A percentile compares a stretch with the other conserved stretches of the same genome.
Evolutionary conservation across 768 basidiomycete genomes (phyloP).

Genomic region (Cubamyces lactineus): DNA sequence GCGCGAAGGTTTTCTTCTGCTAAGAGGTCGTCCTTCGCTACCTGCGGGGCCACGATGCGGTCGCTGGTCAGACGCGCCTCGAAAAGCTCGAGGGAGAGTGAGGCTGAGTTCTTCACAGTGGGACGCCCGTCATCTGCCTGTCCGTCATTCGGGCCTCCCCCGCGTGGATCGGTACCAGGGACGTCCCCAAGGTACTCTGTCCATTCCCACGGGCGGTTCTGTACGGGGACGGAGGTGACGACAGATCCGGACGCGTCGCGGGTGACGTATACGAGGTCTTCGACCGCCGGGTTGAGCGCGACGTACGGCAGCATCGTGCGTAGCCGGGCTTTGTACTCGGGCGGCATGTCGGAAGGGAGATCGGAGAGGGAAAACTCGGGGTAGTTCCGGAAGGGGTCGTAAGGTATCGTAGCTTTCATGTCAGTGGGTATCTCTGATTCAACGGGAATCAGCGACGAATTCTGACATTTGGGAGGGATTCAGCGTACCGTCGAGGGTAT

Average conservation of each 20-base stretch:
- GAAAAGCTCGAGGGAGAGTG: slow-evolving; percentile 74
- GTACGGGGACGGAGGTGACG: slow-evolving; percentile 54
- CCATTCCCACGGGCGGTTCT: slow-evolving; percentile 88
- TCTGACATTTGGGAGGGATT: not conserved
- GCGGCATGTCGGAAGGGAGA: slow-evolving; percentile 58
- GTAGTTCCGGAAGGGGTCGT: slow-evolving; percentile 69
- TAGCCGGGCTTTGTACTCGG: slow-evolving; percentile 60
- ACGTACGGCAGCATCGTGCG: slow-evolving; percentile 59
- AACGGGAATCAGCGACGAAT: not conserved
- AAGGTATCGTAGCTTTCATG: slow-evolving; percentile 48
- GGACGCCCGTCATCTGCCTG: slow-evolving; percentile 44
- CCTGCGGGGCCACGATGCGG: slow-evolving; percentile 43
- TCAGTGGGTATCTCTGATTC: slow-evolving; percentile 67
- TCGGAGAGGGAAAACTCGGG: slow-evolving; percentile 53
- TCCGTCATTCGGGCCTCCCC: slow-evolving; percentile 42
- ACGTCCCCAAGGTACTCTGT: slow-evolving; percentile 75
- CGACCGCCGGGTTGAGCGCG: slow-evolving; percentile 52
- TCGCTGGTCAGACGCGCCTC: slow-evolving; percentile 69
- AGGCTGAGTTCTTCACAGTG: slow-evolving; percentile 64
- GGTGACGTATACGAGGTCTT: slow-evolving; percentile 61
- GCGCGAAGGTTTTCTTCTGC: slow-evolving; percentile 40
- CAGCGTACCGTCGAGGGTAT: slow-evolving; percentile 69
- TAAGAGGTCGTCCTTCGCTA: slow-evolving; percentile 33
- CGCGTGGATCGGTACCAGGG: slow-evolving; percentile 37
- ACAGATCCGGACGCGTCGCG: slow-evolving; percentile 57